Evolutionary conservation across 208 protist species (phyloP), one percentile per base, ranked within the genome.

Genomic region (Strigomonas galati): DNA sequence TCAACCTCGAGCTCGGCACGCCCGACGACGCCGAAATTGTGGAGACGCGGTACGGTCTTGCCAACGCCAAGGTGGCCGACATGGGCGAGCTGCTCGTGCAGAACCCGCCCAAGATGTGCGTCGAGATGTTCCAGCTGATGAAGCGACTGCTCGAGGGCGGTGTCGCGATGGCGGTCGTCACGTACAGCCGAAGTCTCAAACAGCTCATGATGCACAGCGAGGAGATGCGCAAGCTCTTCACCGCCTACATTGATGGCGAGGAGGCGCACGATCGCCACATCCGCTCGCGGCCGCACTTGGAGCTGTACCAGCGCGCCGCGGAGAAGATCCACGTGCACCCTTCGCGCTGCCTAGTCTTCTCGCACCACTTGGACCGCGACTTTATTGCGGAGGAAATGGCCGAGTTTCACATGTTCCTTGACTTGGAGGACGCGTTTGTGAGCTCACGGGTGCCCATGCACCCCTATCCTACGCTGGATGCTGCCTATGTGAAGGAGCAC

Each of bases 21-120:
- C 84, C 88, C 3, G 81, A 91, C 53, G 91, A 96, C 59, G 88
- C 88, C 4, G 87, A 96, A 57, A 94, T 96, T 65, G 88, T 96
- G 0, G 87, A 94, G 75, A 96, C 91, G 26, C 84, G 85, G 23
- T 91, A 93, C 69, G 91, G 91, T 9, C 72, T 96, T 21, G 91
- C 87, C 17, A 96, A 96, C 67, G 85, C 87, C 24, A 96, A 96
- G 65, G 61, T 96, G 40, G 87, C 87, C 3, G 91, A 96, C 62
- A 85, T 96, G 85, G 68, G 62, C 12, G 91, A 96, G 67, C 74
- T 94, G 62, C 32, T 94, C 23, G 67, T 71, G 56, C 67, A 79
- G 57, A 37, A 74, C n/a, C 67, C 69, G 19, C 88, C 85, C 17
- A 49, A 57, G 7, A 73, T 94, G n/a, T 85, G 86, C 65, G 49